Base-by-base conservation (phyloP, 2,329 filamentous ascomycete species). In the Colletotrichum caudatum region DNA sequence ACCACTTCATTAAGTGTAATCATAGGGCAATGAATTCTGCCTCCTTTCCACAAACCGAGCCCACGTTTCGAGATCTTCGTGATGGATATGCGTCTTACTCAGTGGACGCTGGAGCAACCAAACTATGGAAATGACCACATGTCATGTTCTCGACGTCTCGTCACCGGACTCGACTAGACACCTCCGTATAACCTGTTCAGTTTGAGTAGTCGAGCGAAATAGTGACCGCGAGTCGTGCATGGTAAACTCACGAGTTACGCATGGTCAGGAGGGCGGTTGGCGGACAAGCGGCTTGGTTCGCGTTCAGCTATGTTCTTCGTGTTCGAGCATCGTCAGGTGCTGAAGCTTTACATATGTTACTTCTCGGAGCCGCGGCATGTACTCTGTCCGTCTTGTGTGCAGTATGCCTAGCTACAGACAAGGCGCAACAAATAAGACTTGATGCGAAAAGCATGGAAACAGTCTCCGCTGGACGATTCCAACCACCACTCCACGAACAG, bases 1-100 rank as follows among this genome's bases (percentile, higher is more conserved):
- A 73, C 73, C 78, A 76, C 78, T 77, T 75, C 69, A 74, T 65
- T 71, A 73, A 66, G 62, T 74, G 72, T 75, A 74, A 75, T 71
- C 71, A 64, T 74, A 75, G 64, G 66, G 65, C 69, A 72, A 65
- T 63, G 53, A 64, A 64, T 56, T 14, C 23, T 72, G 65, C 65
- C 60, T 48, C 53, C 54, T 64, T 72, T 69, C 69, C 41, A 66
- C 29, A 3, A 53, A 14, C 35, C 37, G n/a, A 56, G 16, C 33
- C 33, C 16, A 29, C 35, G n/a, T 5, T 26, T 4, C 29, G 7
- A 18, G 2, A 14, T 14, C 5, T 48, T 23, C 23, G 16, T 41
- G n/a, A 41, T 58, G 14, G 7, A 8, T 58, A 7, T 39, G 20
- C 37, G 35, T 26, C 12, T 3, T 16, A 16, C 35, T 11, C 33